Conservation (phyloP, 1,284 basidiomycete genomes). For the Schizophyllum amplum region DNA sequence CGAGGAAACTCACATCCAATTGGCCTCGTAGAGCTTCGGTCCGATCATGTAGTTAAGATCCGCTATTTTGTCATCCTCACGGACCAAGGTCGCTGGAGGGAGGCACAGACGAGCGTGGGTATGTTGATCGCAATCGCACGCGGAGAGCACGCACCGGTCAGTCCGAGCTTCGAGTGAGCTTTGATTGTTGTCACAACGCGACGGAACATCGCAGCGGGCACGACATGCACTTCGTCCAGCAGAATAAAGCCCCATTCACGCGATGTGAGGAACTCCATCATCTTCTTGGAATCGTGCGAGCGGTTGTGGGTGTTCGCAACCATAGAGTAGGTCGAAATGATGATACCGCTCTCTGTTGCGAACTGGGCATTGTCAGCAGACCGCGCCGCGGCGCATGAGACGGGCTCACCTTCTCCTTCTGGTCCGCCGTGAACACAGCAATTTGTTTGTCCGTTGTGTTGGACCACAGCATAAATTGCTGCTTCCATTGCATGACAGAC, state of each 20-base stretch:
- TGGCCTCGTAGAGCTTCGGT: constrained; percentile 98
- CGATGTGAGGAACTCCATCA: constrained; percentile 96
- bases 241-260: constrained; percentile 95
- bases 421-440: constrained; percentile 91
- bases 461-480: constrained; percentile 96
- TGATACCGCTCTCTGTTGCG: constrained; percentile 89
- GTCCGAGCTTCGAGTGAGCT: constrained; percentile 92
- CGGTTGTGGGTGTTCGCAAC: constrained; percentile 94
- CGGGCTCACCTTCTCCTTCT: constrained; percentile 81
- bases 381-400: background rate
- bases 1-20: constrained; percentile 76
- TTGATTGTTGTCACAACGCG: constrained; percentile 95
- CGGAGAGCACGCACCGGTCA: constrained; percentile 59
- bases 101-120: constrained; percentile 1
- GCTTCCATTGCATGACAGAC: constrained; percentile 96
- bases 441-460: constrained; percentile 94
- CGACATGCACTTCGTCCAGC: constrained; percentile 95
- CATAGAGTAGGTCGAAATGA: constrained; percentile 98
- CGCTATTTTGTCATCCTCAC: constrained; percentile 98
- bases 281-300: constrained; percentile 94
- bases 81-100: constrained; percentile 86
- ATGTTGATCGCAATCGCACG: background rate
- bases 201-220: constrained; percentile 95
- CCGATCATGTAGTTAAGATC: constrained; percentile 99
- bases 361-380: constrained; percentile 46